These are phyloP conservation scores for Dictyophora rubrovolvata DNA, from an alignment of 768 basidiomycete species.

Conservation along the genomic window DNA sequence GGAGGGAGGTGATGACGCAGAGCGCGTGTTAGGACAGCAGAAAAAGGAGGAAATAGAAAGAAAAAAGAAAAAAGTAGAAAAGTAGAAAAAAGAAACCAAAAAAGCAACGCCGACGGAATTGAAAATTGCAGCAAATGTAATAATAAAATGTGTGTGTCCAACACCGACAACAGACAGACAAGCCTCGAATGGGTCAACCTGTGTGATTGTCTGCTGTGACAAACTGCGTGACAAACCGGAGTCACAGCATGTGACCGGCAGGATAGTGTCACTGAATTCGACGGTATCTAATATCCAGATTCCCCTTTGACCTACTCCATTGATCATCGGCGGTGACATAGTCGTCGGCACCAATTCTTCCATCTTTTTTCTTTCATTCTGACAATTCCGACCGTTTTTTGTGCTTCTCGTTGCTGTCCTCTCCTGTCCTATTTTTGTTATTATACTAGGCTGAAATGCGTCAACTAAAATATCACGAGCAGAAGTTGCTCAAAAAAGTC, in stretches of 20 bases:
- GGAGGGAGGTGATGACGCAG: conserved; percentile 11
- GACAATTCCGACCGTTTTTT: neutral
- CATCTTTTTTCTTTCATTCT: neutral
- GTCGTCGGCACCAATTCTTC: neutral
- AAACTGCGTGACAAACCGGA: too few species aligned
- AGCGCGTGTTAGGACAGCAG: conserved; percentile 8
- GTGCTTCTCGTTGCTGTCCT: neutral
- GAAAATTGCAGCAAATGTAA: neutral
- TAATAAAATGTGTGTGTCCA: too few species aligned
- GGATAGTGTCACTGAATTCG: too few species aligned
- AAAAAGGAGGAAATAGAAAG: conserved; percentile 5
- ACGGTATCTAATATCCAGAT: too few species aligned
- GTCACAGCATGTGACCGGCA: too few species aligned
- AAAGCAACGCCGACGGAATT: neutral
- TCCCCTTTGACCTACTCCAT: too few species aligned
- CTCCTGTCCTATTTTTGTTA: too few species aligned
- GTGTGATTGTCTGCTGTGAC: too few species aligned
- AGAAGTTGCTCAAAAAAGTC: conserved; percentile 90
- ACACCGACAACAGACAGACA: neutral
- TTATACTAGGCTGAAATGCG: conserved; percentile 41
- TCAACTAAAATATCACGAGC: conserved; percentile 93
- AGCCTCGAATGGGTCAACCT: too few species aligned
- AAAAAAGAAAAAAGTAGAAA: conserved; percentile 12
- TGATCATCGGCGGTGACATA: too few species aligned
- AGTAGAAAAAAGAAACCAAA: conserved; percentile 11